These are phyloP conservation scores for Suillus luteus DNA, from an alignment of 768 basidiomycete species.

Conservation along the genomic window DNA sequence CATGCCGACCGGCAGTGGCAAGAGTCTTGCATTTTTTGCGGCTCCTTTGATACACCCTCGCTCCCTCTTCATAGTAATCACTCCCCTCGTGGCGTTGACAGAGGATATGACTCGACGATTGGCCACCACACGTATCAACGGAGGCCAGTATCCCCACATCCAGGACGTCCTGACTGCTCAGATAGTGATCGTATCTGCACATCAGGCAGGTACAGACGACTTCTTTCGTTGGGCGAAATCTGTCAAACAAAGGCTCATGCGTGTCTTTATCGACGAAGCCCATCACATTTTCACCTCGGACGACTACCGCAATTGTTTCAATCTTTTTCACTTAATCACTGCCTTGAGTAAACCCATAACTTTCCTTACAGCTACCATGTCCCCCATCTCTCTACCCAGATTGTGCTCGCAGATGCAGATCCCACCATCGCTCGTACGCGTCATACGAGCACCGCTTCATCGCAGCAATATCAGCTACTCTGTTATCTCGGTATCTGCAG, in stretches of 20 bases:
- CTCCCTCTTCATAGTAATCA: slow-evolving; percentile 10
- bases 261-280: slow-evolving; percentile 15
- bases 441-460: slow-evolving; percentile 1
- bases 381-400: background rate
- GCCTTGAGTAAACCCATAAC: slow-evolving; percentile 15
- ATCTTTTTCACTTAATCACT: slow-evolving; percentile 13
- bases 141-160: background rate
- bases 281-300: slow-evolving; percentile 15
- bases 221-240: slow-evolving; percentile 11
- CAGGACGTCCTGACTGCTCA: background rate
- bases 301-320: slow-evolving; percentile 15
- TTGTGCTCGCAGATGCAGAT: slow-evolving; percentile 8
- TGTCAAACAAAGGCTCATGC: background rate
- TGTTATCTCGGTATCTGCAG: accelerated
- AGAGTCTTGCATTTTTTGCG: slow-evolving; percentile 18
- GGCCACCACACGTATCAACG: background rate
- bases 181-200: slow-evolving; percentile 14
- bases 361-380: slow-evolving; percentile 15
- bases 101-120: slow-evolving; percentile 14
- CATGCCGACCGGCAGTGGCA: slow-evolving; percentile 18
- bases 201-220: slow-evolving; percentile 3
- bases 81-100: slow-evolving; percentile 12
- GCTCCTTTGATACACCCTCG: slow-evolving; percentile 6
- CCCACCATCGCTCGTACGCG: background rate
- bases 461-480: slow-evolving; percentile 11